Percentiles rank a stretch among this genome's conserved stretches.
These are phyloP conservation scores for Aspergillus floridensis DNA, from an alignment of 2,329 filamentous ascomycete genomes.

Conservation along the genomic window DNA sequence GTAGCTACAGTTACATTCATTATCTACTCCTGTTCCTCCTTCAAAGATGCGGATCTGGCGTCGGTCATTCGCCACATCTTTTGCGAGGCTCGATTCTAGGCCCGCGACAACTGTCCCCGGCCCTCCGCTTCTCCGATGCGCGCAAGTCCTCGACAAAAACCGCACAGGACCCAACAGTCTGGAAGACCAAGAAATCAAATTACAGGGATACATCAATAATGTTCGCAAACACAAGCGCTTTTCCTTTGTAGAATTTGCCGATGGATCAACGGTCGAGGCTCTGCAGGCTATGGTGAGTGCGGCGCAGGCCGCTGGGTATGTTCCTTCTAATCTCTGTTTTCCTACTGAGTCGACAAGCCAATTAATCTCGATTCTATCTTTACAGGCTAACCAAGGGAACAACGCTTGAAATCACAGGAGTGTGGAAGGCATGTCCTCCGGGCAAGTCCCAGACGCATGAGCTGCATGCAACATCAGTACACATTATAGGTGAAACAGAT, in stretches of 20 bases:
- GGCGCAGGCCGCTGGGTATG: slow-evolving; percentile 69
- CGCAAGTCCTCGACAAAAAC: slow-evolving; percentile 37
- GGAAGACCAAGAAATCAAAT: slow-evolving; percentile 48
- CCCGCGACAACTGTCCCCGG: slow-evolving; percentile 13
- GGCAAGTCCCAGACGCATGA: slow-evolving; percentile 73
- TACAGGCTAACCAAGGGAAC: slow-evolving; percentile 75
- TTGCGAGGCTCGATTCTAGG: slow-evolving; percentile 31
- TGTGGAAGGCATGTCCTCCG: slow-evolving; percentile 68
- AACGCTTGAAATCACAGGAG: slow-evolving; percentile 72
- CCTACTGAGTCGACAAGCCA: neutral
- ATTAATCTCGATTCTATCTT: slow-evolving; percentile 2
- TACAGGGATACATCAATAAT: slow-evolving; percentile 79
- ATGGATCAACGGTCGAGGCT: slow-evolving; percentile 77
- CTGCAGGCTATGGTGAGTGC: slow-evolving; percentile 79
- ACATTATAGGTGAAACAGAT: slow-evolving; percentile 73
- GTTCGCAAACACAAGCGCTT: slow-evolving; percentile 81
- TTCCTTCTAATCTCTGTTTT: slow-evolving; percentile 16
- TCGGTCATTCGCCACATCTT: slow-evolving; percentile 38
- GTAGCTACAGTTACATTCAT: neutral
- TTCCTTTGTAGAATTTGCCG: slow-evolving; percentile 79
- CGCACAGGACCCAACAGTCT: slow-evolving; percentile 26
- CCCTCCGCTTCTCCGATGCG: slow-evolving; percentile 34
- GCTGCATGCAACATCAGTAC: slow-evolving; percentile 68
- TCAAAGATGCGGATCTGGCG: slow-evolving; percentile 42
- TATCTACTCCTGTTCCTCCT: slow-evolving; percentile 5